Evolutionary conservation across 306 rosid species (phyloP).

Genomic region (Begonia loranthoides): DNA sequence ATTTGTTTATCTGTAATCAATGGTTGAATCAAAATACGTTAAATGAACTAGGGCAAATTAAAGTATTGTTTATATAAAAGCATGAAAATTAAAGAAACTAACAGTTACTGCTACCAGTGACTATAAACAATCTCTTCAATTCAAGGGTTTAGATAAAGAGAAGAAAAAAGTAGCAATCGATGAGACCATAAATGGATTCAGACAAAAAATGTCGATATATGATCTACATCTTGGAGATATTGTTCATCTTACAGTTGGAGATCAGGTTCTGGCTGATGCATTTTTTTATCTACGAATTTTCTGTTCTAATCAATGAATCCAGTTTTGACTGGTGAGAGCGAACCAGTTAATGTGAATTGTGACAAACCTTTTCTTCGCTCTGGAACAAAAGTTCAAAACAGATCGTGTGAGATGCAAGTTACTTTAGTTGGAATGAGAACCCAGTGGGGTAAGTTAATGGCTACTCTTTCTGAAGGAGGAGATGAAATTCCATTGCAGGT

Average conservation of each 20-base stretch:
- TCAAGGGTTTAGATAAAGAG: constrained; percentile 92
- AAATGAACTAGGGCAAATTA: too few species aligned
- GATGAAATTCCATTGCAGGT: constrained; percentile 99
- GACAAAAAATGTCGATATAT: constrained; percentile 89
- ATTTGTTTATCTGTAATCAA: too few species aligned
- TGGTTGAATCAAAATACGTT: too few species aligned
- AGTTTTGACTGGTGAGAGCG: constrained; percentile 98
- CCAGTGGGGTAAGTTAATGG: constrained; percentile 97
- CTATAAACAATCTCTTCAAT: constrained; percentile 88
- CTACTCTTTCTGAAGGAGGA: constrained; percentile 97
- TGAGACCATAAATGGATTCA: constrained; percentile 64
- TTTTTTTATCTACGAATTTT: constrained; percentile 72
- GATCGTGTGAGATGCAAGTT: constrained; percentile 95
- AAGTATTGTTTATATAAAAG: too few species aligned
- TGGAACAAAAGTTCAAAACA: constrained; percentile 98
- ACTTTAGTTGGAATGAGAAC: constrained; percentile 99
- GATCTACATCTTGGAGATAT: constrained; percentile 92
- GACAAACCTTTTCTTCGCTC: constrained; percentile 78
- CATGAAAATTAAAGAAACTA: too few species aligned
- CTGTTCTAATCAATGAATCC: constrained; percentile 80
- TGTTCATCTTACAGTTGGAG: constrained; percentile 86
- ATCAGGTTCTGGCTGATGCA: constrained; percentile 97
- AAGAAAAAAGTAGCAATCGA: constrained; percentile 83
- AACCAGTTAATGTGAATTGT: constrained; percentile 56
- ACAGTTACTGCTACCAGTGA: constrained; percentile 96